These are phyloP conservation scores for Cochlearia excelsa DNA, from an alignment of 345 rosid species.

Conservation along the genomic window DNA sequence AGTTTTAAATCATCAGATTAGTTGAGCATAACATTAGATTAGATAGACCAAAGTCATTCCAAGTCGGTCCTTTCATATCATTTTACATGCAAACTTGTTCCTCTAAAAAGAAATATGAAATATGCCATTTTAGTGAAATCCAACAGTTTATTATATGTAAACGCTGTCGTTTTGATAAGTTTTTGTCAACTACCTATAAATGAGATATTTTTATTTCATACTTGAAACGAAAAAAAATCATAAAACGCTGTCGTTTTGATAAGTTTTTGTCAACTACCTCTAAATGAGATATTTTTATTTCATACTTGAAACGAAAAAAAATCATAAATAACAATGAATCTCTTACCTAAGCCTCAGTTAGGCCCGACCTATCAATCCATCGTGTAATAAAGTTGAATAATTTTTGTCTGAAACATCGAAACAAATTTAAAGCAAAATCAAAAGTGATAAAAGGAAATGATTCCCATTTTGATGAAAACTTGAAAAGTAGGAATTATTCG, in stretches of 20 bases:
- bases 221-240: not conserved
- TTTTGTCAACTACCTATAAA: not conserved
- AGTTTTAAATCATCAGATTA: too few species aligned
- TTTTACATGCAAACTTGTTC: too few species aligned
- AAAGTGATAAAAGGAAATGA: conserved; percentile 25
- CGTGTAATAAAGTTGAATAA: not conserved
- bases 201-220: conserved; percentile 5
- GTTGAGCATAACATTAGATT: too few species aligned
- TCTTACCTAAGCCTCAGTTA: conserved; percentile 24
- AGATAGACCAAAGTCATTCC: too few species aligned
- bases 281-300: conserved; percentile 13
- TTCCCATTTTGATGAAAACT: conserved; percentile 35
- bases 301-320: conserved; percentile 11
- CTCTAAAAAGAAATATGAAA: conserved; percentile 1
- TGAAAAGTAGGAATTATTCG: conserved; percentile 31
- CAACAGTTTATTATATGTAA: not conserved
- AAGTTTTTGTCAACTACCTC: conserved; percentile 8
- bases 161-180: not conserved
- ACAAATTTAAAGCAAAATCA: conserved; percentile 28
- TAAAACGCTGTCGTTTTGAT: conserved; percentile 4
- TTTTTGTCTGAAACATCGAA: conserved; percentile 34
- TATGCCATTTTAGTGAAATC: conserved; percentile 18
- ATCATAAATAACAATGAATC: conserved; percentile 16
- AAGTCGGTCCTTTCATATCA: too few species aligned
- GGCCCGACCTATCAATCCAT: conserved; percentile 30